phyloP scores from a whole-genome alignment of 441 rosid genomes.

The Eruca vesicaria region DNA sequence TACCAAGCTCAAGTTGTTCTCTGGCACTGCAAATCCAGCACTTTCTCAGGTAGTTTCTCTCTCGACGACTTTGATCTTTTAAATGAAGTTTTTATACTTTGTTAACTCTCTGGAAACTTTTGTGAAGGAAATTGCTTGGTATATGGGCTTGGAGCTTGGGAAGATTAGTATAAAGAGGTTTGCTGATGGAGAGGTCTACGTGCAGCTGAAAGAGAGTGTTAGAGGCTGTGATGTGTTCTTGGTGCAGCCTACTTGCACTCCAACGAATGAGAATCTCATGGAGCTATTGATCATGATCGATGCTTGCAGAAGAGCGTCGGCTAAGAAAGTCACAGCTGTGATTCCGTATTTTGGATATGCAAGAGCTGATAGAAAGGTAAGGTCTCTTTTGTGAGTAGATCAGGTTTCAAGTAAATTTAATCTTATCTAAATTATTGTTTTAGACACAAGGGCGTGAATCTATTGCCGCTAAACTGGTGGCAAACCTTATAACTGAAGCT shows the following conservation, averaged over 20 bases:
- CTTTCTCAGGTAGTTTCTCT: conserved; percentile 50
- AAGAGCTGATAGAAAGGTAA: conserved; percentile 75
- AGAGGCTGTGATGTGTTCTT: conserved; percentile 73
- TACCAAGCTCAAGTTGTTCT: conserved; percentile 59
- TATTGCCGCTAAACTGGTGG: conserved; percentile 76
- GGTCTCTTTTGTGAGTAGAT: neutral
- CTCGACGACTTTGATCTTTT: neutral
- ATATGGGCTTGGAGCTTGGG: conserved; percentile 72
- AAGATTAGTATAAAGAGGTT: conserved; percentile 66
- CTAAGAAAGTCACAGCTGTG: conserved; percentile 68
- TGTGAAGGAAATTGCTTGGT: conserved; percentile 66
- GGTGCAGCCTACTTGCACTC: conserved; percentile 74
- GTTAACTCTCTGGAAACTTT: neutral
- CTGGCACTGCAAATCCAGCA: conserved; percentile 70
- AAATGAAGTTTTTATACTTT: neutral
- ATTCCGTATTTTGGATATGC: conserved; percentile 84
- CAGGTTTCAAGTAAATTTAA: neutral
- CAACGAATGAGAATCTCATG: conserved; percentile 78
- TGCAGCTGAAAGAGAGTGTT: conserved; percentile 73
- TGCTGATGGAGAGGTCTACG: conserved; percentile 77
- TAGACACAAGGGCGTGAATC: conserved; percentile 82
- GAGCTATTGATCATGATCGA: conserved; percentile 72
- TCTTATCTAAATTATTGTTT: neutral
- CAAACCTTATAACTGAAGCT: conserved; percentile 71
- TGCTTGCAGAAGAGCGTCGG: conserved; percentile 78